These are phyloP conservation scores for Venturia nashicola DNA, from an alignment of 2,329 filamentous ascomycete genomes.

Conservation along the genomic window DNA sequence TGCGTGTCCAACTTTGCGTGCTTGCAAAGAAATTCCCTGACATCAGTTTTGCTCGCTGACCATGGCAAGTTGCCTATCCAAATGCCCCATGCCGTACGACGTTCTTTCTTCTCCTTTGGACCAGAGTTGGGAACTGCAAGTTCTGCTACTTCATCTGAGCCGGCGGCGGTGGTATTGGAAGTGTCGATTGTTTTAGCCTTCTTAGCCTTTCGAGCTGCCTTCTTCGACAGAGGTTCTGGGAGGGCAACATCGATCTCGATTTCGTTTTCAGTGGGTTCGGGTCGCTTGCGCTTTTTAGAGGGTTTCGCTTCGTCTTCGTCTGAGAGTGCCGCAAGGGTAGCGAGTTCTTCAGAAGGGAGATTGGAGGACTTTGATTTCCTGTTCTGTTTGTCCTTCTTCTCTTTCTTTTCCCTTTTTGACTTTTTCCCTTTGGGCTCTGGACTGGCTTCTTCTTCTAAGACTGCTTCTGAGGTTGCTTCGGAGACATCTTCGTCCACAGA, in stretches of 20 bases:
- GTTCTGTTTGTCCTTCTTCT: not conserved
- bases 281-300: slow-evolving; percentile 7
- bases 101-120: slow-evolving; percentile 20
- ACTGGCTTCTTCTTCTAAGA: not conserved
- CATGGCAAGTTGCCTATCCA: slow-evolving; percentile 98
- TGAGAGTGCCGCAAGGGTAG: not conserved
- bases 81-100: slow-evolving; percentile 69
- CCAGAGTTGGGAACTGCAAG: slow-evolving; percentile 11
- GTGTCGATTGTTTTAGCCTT: slow-evolving; percentile 35
- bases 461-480: not conserved
- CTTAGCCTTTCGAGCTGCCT: slow-evolving; percentile 78
- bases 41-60: slow-evolving; percentile 57
- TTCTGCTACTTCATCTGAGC: slow-evolving; percentile 17
- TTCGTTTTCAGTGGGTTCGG: slow-evolving; percentile 28
- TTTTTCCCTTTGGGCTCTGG: not conserved
- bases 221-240: slow-evolving; percentile 94
- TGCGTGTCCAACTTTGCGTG: slow-evolving; percentile 46
- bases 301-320: not conserved
- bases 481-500: not conserved
- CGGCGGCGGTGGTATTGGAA: slow-evolving; percentile 17
- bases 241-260: slow-evolving; percentile 81
- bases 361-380: not conserved
- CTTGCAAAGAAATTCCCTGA: slow-evolving; percentile 69
- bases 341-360: not conserved
- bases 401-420: not conserved